Percentiles rank a stretch among this genome's conserved stretches.
These are phyloP conservation scores for Arthrobotrys sphaeroides DNA, from an alignment of 2,329 filamentous ascomycete species.

Conservation along the genomic window DNA sequence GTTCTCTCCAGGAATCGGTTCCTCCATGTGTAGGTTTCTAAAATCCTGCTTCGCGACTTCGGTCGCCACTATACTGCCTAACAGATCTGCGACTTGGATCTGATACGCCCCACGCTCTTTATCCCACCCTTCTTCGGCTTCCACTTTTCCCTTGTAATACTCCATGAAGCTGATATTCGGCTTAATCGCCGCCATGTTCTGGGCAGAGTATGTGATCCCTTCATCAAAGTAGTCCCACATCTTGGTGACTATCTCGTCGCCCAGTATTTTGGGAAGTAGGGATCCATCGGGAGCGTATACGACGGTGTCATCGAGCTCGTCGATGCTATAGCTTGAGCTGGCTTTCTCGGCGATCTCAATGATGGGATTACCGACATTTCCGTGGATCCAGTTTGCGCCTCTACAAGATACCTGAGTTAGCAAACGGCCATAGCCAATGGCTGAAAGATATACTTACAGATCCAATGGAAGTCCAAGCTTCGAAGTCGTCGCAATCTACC, in stretches of 20 bases:
- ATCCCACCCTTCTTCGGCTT: conserved; percentile 59
- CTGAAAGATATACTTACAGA: conserved; percentile 13
- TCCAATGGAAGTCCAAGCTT: conserved; percentile 46
- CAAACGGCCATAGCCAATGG: background rate
- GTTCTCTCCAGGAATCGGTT: conserved; percentile 75
- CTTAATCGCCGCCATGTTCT: conserved; percentile 62
- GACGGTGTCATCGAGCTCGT: conserved; percentile 61
- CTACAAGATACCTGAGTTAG: conserved; percentile 58
- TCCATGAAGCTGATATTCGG: conserved; percentile 50
- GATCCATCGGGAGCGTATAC: conserved; percentile 69
- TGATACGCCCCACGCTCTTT: conserved; percentile 43
- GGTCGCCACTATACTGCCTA: conserved; percentile 77
- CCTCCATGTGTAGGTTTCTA: conserved; percentile 80
- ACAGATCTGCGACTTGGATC: conserved; percentile 68
- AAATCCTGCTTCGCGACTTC: conserved; percentile 73
- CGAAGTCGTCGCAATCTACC: conserved; percentile 60
- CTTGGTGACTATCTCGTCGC: conserved; percentile 65
- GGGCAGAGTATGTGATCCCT: conserved; percentile 74
- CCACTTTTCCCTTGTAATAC: conserved; percentile 61
- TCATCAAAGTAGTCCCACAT: conserved; percentile 76
- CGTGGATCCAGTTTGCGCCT: conserved; percentile 84
- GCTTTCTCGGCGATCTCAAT: conserved; percentile 73
- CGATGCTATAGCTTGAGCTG: conserved; percentile 61
- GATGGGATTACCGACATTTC: conserved; percentile 76
- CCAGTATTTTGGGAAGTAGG: conserved; percentile 64